Evolutionary conservation across 352 stramenopile species (phyloP).

Genomic region (Phytophthora quininea): DNA sequence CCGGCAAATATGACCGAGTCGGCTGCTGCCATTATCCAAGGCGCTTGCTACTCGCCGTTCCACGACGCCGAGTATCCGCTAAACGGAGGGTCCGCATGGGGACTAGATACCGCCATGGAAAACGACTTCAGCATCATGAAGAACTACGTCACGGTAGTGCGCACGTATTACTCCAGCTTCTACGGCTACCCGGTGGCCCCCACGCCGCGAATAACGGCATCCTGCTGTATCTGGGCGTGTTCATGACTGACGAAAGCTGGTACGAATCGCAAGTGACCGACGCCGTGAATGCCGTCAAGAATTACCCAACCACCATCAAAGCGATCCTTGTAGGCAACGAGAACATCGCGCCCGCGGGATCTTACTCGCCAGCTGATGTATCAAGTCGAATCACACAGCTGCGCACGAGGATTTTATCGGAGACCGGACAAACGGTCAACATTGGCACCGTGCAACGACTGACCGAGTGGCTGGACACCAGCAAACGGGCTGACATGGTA

Average conservation of each 20-base stretch:
- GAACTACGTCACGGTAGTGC: constrained; percentile 58
- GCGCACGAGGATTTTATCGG: constrained; percentile 28
- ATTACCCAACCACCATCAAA: constrained; percentile 59
- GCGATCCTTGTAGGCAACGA: constrained; percentile 79
- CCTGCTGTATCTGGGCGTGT: constrained; percentile 76
- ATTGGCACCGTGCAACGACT: constrained; percentile 79
- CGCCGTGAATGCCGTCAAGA: constrained; percentile 49
- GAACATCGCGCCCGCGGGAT: constrained; percentile 59
- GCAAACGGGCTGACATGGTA: constrained; percentile 41
- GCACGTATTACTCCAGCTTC: constrained; percentile 83
- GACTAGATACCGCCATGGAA: constrained; percentile 58
- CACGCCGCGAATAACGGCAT: constrained; percentile 51
- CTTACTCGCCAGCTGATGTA: constrained; percentile 50
- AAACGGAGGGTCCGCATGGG: constrained; percentile 28
- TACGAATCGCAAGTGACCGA: constrained; percentile 52
- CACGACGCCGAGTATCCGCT: constrained; percentile 78
- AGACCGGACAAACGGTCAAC: constrained; percentile 43
- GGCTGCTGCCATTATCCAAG: constrained; percentile 33
- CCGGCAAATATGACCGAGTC: constrained; percentile 9
- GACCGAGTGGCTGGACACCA: constrained; percentile 59
- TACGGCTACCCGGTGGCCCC: constrained; percentile 53
- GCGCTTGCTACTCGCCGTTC: constrained; percentile 80
- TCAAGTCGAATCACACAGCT: constrained; percentile 39
- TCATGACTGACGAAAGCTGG: constrained; percentile 78
- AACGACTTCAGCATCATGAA: constrained; percentile 76